A percentile compares a stretch with the other conserved stretches of the same genome.
Evolutionary conservation across 306 rosid genomes (phyloP).

Genomic region (cucumber (Cucumis sativus)): Cucumber_9930_V3 NC_026661.2:347501-348000

Average conservation of each 20-base stretch:
- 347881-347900: conserved; percentile 96
- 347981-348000: conserved; percentile 91
- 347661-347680: conserved; percentile 68
- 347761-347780: conserved; percentile 2
- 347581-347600: neutral
- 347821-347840: conserved; percentile 51
- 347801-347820: neutral
- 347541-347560: conserved; percentile 52
- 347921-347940: conserved; percentile 95
- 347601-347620: neutral
- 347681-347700: conserved; percentile 91
- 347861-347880: conserved; percentile 86
- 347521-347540: conserved; percentile 56
- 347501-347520: conserved; percentile 41
- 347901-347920: conserved; percentile 89
- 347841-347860: conserved; percentile 90
- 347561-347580: conserved; percentile 14
- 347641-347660: conserved; percentile 3
- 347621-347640: neutral
- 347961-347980: conserved; percentile 83
- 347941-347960: conserved; percentile 68
- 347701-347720: conserved; percentile 99
- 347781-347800: neutral
- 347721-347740: conserved; percentile 64
- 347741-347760: conserved; percentile 46